Conservation (phyloP, 2,329 filamentous ascomycete genomes). For the Stachybotrys chlorohalonatus region DNA sequence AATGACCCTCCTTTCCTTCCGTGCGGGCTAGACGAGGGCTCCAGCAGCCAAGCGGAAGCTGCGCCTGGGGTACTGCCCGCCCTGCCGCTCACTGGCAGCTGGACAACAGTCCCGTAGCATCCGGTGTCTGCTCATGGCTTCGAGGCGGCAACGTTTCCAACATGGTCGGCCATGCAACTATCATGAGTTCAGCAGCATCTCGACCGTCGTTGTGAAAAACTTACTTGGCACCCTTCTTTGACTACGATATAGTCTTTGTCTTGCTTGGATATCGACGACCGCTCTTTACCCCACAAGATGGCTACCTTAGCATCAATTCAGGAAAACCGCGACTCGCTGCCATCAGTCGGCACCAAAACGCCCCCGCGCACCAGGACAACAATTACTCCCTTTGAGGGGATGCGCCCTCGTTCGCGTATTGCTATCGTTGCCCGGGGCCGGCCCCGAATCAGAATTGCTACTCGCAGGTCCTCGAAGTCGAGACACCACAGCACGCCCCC, state of each 20-base stretch:
- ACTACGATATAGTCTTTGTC: background rate
- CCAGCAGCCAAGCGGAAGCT: background rate
- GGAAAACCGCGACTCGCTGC: background rate
- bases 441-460: constrained; percentile 9
- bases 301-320: constrained; percentile 16
- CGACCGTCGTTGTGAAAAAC: background rate
- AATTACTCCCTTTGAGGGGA: constrained; percentile 4
- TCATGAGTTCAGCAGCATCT: background rate
- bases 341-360: background rate
- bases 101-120: background rate
- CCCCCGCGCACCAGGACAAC: constrained; percentile 8
- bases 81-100: background rate
- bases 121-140: background rate
- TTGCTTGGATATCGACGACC: background rate
- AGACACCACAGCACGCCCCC: background rate
- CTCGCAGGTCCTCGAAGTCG: background rate
- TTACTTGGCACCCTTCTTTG: background rate
- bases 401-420: constrained; percentile 15
- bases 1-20: background rate
- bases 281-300: constrained; percentile 12
- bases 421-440: constrained; percentile 15
- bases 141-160: background rate
- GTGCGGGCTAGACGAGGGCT: background rate
- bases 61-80: no score
- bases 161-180: background rate